These are phyloP conservation scores for Corchorus olitorius DNA, from an alignment of 345 rosid species.

Conservation along the genomic window DNA sequence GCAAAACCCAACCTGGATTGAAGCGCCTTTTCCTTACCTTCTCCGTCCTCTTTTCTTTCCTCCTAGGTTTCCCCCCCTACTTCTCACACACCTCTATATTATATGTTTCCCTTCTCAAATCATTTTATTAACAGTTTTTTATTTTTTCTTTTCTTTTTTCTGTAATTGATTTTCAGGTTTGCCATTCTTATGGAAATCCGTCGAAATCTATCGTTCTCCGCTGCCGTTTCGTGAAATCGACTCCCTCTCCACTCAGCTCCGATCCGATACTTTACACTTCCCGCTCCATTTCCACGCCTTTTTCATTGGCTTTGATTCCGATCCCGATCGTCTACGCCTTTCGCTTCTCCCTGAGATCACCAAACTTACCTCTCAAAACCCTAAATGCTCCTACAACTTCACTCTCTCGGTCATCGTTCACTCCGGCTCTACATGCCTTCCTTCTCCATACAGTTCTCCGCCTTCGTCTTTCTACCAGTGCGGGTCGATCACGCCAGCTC, in stretches of 20 bases:
- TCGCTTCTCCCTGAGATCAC: slow-evolving; percentile 50
- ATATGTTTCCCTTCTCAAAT: not conserved
- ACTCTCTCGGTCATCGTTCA: slow-evolving; percentile 62
- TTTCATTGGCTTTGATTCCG: slow-evolving; percentile 47
- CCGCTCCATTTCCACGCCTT: slow-evolving; percentile 72
- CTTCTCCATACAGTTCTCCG: slow-evolving; percentile 6
- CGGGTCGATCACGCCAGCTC: slow-evolving; percentile 43
- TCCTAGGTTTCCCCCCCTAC: slow-evolving; percentile 44
- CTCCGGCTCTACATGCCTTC: slow-evolving; percentile 36
- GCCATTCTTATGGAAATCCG: slow-evolving; percentile 83
- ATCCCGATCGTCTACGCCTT: slow-evolving; percentile 36
- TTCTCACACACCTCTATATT: not conserved
- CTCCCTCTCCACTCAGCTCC: slow-evolving; percentile 48
- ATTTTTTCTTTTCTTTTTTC: not conserved
- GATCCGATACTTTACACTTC: slow-evolving; percentile 49
- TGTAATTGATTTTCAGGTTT: slow-evolving; percentile 46
- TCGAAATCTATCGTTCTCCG: slow-evolving; percentile 88
- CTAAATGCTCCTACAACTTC: slow-evolving; percentile 47
- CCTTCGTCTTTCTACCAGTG: slow-evolving; percentile 44
- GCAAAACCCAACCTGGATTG: slow-evolving; percentile 65
- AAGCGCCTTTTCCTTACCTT: slow-evolving; percentile 78
- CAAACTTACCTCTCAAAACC: slow-evolving; percentile 36
- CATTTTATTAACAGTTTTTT: not conserved
- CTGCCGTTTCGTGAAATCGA: slow-evolving; percentile 80
- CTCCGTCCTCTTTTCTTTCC: slow-evolving; percentile 71